Conservation (phyloP, 2,329 filamentous ascomycete species). For the Dothideomycetes sp. region DNA sequence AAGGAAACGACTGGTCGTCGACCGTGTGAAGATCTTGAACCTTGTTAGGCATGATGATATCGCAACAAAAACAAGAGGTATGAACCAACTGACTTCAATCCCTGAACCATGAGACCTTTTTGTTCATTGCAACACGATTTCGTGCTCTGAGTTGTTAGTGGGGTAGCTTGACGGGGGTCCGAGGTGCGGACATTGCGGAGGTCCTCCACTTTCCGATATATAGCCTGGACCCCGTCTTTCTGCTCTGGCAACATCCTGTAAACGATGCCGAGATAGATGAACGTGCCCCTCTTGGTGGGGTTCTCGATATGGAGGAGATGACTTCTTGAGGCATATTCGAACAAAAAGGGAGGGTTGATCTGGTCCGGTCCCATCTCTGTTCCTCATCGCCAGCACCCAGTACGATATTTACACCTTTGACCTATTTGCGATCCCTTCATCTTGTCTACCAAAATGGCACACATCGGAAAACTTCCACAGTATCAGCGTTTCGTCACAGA, state of each 20-base stretch:
- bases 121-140: constrained; percentile 4
- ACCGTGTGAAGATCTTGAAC: constrained; percentile 24
- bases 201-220: constrained; percentile 8
- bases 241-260: no score
- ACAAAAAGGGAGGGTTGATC: no score
- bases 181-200: not conserved
- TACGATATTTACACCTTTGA: not conserved
- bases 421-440: not conserved
- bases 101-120: no score
- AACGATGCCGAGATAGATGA: no score
- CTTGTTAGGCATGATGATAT: constrained; percentile 23
- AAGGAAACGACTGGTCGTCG: constrained; percentile 23
- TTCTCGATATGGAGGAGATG: no score
- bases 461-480: constrained; percentile 9
- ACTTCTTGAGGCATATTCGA: no score
- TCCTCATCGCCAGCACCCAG: no score
- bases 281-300: no score
- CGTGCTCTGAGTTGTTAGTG: not conserved
- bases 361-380: no score
- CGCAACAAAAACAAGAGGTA: not conserved
- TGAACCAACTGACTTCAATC: no score
- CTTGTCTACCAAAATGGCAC: constrained; percentile 2
- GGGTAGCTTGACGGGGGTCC: not conserved
- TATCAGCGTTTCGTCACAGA: constrained; percentile 21
- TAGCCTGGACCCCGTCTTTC: no score